These are phyloP conservation scores for Pichia manshurica DNA, from an alignment of 805 yeast genomes.

Conservation along the genomic window DNA sequence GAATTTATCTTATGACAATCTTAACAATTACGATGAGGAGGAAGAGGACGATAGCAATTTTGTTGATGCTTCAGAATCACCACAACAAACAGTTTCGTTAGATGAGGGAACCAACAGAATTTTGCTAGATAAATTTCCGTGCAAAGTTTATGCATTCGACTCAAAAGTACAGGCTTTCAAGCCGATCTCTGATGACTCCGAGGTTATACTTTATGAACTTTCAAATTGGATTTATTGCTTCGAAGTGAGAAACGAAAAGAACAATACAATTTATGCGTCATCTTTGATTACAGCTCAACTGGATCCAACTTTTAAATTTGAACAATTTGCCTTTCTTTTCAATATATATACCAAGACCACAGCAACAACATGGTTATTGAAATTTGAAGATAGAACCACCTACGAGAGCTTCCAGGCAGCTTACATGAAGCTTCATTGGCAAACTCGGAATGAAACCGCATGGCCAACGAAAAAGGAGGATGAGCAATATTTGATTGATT, in stretches of 20 bases:
- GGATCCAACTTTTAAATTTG: constrained; percentile 62
- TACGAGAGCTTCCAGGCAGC: constrained; percentile 47
- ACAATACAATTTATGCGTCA: constrained; percentile 28
- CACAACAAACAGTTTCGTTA: not conserved
- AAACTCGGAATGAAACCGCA: constrained; percentile 43
- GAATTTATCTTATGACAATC: constrained; percentile 7
- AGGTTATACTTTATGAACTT: constrained; percentile 37
- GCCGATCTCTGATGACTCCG: constrained; percentile 32
- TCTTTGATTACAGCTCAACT: constrained; percentile 42
- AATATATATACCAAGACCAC: constrained; percentile 40
- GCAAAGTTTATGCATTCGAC: constrained; percentile 52
- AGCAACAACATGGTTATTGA: constrained; percentile 58
- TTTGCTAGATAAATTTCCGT: constrained; percentile 16
- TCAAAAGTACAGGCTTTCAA: constrained; percentile 43
- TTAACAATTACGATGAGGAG: constrained; percentile 23
- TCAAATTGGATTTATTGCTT: constrained; percentile 52
- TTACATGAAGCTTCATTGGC: constrained; percentile 56
- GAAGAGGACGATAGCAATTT: constrained; percentile 27
- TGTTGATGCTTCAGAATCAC: constrained; percentile 29
- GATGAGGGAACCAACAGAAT: constrained; percentile 21
- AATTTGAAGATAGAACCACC: constrained; percentile 38
- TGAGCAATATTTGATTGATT: constrained; percentile 50
- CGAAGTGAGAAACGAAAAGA: constrained; percentile 30
- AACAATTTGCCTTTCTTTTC: constrained; percentile 56
- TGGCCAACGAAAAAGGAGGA: constrained; percentile 46